Evolutionary conservation across 495 filamentous ascomycete genomes (phyloP).

Genomic region (Lasiosphaeria hispida): DNA sequence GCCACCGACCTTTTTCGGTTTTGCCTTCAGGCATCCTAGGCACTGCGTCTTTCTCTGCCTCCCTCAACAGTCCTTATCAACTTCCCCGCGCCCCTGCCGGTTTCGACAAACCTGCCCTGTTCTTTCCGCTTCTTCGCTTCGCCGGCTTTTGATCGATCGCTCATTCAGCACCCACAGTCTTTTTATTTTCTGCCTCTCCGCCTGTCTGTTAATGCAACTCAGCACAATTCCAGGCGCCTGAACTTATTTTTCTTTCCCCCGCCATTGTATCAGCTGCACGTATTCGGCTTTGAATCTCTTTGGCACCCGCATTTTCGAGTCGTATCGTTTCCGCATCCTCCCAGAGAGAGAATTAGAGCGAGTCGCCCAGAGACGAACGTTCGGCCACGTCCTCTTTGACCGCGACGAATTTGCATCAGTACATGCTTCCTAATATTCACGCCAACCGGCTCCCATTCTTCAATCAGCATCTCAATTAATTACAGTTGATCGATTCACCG

Average conservation of each 20-base stretch:
- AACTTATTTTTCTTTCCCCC: constrained; percentile 3
- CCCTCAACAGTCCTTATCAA: background rate
- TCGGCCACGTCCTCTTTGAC: constrained; percentile 32
- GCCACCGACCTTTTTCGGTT: constrained; percentile 11
- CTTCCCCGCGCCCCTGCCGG: constrained; percentile 10
- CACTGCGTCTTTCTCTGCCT: background rate
- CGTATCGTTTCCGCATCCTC: constrained; percentile 29
- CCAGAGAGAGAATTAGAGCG: constrained; percentile 33
- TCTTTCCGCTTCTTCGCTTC: constrained; percentile 23
- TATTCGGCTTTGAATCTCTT: constrained; percentile 21
- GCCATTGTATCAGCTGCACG: background rate
- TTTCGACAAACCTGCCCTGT: constrained; percentile 9
- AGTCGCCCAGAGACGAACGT: constrained; percentile 26
- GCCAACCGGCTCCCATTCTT: constrained; percentile 13
- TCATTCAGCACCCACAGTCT: constrained; percentile 33
- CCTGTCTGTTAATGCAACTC: constrained; percentile 27
- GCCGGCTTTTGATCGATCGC: constrained; percentile 21
- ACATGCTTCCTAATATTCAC: constrained; percentile 30
- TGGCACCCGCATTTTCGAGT: constrained; percentile 21
- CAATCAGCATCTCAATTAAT: constrained; percentile 16
- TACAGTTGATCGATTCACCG: constrained; percentile 11
- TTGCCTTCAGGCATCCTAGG: background rate
- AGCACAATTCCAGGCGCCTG: background rate
- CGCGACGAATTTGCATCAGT: constrained; percentile 20
- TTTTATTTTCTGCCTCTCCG: constrained; percentile 17